Evolutionary conservation across 495 filamentous ascomycete species (phyloP).

Genomic region (Trichoderma parareesei): DNA sequence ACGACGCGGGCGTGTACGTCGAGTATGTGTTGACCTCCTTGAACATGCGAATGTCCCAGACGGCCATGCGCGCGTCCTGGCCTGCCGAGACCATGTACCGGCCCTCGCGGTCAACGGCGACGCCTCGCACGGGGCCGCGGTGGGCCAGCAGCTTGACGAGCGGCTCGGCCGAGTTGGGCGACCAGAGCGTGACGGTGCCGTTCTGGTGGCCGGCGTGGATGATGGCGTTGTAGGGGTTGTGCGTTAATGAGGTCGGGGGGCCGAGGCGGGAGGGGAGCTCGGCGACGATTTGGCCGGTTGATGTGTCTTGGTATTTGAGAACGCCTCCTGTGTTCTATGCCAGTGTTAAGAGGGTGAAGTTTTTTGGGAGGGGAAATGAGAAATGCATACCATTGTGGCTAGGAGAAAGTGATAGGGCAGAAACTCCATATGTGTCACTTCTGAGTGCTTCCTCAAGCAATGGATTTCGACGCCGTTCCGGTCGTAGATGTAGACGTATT

Average conservation of each 20-base stretch:
- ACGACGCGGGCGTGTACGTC: constrained; percentile 74
- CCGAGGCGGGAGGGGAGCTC: constrained; percentile 79
- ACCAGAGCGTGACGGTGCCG: constrained; percentile 89
- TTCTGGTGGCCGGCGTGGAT: constrained; percentile 89
- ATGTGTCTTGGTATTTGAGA: constrained; percentile 91
- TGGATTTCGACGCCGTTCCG: constrained; percentile 81
- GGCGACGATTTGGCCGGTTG: constrained; percentile 75
- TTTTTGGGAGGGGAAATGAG: not conserved
- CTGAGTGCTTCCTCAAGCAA: constrained; percentile 78
- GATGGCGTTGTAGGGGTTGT: constrained; percentile 88
- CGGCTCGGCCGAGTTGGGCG: constrained; percentile 78
- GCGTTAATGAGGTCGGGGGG: constrained; percentile 70
- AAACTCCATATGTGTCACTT: constrained; percentile 93
- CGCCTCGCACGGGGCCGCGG: constrained; percentile 78
- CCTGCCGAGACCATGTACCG: constrained; percentile 94
- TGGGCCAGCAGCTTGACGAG: constrained; percentile 94
- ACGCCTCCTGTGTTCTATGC: constrained; percentile 40
- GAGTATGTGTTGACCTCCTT: constrained; percentile 88
- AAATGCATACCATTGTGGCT: constrained; percentile 61
- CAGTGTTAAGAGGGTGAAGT: not conserved
- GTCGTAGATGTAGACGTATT: constrained; percentile 89
- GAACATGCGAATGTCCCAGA: constrained; percentile 96
- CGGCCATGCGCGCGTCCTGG: constrained; percentile 82
- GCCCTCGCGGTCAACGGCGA: constrained; percentile 82
- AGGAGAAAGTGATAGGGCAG: constrained; percentile 93